Evolutionary conservation across 2,329 filamentous ascomycete genomes (phyloP), one percentile per base, ranked within the genome.

Genomic region (Trichophyton rubrum): DNA sequence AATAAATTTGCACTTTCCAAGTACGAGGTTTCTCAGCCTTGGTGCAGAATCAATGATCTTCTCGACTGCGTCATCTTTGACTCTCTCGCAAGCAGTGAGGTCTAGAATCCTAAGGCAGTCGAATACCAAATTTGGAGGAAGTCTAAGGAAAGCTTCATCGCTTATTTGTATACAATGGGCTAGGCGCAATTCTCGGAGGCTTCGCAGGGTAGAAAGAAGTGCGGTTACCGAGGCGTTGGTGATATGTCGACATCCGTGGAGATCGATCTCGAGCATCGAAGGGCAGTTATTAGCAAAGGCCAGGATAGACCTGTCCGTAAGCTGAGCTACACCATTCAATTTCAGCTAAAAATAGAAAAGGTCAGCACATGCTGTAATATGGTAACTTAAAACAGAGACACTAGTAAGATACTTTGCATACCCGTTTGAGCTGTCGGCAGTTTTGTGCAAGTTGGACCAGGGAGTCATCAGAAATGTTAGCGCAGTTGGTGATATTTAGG

Each of bases 191-290:
- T 99, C 93, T 59, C 93, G 87, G n/a, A 99, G 81, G 59, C 91
- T 86, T 58, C 84, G 85, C 27, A 91, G 87, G 65, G 87, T 86
- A 22, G 83, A 81, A 56, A 99, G 80, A 13, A 99, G 82, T 1
- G 87, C 83, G 0, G 89, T 92, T 56, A 99, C 82, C 0, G 93
- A 89, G 24, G 85, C 82, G 70, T 95, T 93, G 64, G 88, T 88
- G 65, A 99, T 85, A 53, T 85, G 81, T 60, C 79, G 81, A 77
- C 93, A 95, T 67, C 90, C 87, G 67, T 96, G 89, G 13, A 99
- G 82, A 71, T 99, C 93, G 63, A 99, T 96, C 73, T 99, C 93
- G 64, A 99, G 85, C 35, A 99, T 90, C 66, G 96, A 92, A 11
- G 86, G 89, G 71, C 92, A 96, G 73, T 95, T 84, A 53, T 85